Evolutionary conservation across 352 stramenopile species (phyloP).

Genomic region (Globisporangium paroecandrum): DNA sequence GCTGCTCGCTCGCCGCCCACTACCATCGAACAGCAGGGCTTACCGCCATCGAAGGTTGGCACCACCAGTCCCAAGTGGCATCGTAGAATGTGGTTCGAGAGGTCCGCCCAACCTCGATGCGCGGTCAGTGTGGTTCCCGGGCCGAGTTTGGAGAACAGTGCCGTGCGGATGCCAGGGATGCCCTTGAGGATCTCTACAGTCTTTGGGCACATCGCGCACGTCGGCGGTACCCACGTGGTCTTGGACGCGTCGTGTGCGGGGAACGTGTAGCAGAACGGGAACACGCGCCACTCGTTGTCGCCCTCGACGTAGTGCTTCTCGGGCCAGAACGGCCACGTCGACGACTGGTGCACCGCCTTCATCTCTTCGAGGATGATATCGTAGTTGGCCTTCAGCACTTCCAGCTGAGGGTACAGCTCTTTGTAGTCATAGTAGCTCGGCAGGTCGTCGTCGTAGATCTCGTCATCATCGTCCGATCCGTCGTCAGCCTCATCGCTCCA

Average conservation of each 20-base stretch:
- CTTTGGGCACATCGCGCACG: constrained; percentile 72
- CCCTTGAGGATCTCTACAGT: constrained; percentile 65
- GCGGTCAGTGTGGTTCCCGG: constrained; percentile 66
- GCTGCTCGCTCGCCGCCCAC: constrained; percentile 65
- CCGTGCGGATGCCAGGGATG: constrained; percentile 73
- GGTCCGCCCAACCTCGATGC: constrained; percentile 84
- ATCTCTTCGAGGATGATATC: constrained; percentile 81
- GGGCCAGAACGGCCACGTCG: constrained; percentile 80
- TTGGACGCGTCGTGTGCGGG: constrained; percentile 82
- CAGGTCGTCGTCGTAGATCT: constrained; percentile 69
- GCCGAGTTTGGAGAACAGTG: constrained; percentile 89
- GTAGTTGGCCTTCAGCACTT: constrained; percentile 66
- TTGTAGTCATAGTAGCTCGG: constrained; percentile 76
- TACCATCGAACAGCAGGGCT: constrained; percentile 72
- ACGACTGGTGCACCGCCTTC: constrained; percentile 41
- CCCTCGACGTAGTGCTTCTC: constrained; percentile 80
- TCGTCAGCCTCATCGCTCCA: constrained; percentile 26
- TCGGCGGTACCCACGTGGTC: constrained; percentile 77
- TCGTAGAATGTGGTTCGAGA: constrained; percentile 88
- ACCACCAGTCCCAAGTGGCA: constrained; percentile 76
- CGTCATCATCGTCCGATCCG: constrained; percentile 24
- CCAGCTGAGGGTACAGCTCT: constrained; percentile 75
- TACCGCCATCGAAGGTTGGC: constrained; percentile 47
- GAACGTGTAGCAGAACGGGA: constrained; percentile 91
- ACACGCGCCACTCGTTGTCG: constrained; percentile 80